Evolutionary conservation across 345 rosid species (phyloP).

Genomic region (Moricandia arvensis): DNA sequence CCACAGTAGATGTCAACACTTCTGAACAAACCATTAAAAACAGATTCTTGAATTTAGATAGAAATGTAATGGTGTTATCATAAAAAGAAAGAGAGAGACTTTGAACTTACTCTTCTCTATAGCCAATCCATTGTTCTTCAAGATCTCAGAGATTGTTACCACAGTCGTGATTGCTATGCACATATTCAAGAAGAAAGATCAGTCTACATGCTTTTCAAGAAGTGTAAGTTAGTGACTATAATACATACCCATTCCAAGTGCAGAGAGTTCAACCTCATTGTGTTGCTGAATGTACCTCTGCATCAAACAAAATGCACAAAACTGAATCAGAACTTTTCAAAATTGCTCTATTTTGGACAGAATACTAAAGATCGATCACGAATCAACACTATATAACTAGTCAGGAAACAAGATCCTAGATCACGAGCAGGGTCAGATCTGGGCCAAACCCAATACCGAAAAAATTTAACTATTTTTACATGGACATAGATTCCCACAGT

Average conservation of each 20-base stretch:
- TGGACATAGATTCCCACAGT: too few species aligned
- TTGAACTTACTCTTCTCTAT: constrained; percentile 72
- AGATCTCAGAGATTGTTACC: constrained; percentile 81
- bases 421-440: too few species aligned
- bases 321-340: background rate
- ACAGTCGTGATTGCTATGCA: constrained; percentile 67
- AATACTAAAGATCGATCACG: background rate
- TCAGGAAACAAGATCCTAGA: too few species aligned
- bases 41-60: background rate
- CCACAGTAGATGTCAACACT: constrained; percentile 80
- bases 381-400: too few species aligned
- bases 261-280: constrained; percentile 89
- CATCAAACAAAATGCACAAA: constrained; percentile 5
- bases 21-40: constrained; percentile 41
- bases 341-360: background rate
- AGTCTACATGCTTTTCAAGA: background rate
- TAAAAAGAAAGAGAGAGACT: background rate
- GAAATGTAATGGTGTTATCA: background rate
- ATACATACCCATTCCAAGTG: constrained; percentile 90
- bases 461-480: too few species aligned
- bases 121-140: constrained; percentile 89
- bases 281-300: constrained; percentile 93
- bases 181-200: background rate
- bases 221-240: background rate
- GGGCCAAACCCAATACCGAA: too few species aligned